These are phyloP conservation scores for Aspergillus steynii DNA, from an alignment of 495 filamentous ascomycete genomes.

Conservation along the genomic window DNA sequence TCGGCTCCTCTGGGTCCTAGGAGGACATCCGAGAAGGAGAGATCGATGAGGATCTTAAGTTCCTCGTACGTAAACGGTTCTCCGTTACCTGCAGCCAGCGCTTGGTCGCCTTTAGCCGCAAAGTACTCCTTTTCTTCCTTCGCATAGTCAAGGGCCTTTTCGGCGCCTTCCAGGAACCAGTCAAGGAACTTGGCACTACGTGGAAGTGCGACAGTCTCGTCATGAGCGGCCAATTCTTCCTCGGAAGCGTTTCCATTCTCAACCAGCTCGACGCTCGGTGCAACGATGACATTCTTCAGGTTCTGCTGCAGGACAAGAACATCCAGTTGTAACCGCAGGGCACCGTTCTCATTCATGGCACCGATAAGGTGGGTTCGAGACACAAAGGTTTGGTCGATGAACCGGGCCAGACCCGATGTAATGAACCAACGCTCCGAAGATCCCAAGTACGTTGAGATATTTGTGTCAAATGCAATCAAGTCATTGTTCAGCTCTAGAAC, in stretches of 20 bases:
- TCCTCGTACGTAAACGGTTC: slow-evolving; percentile 76
- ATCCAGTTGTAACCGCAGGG: slow-evolving; percentile 80
- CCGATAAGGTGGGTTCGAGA: slow-evolving; percentile 62
- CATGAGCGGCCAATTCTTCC: slow-evolving; percentile 11
- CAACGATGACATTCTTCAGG: slow-evolving; percentile 76
- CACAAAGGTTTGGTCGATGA: slow-evolving; percentile 71
- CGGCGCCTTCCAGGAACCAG: slow-evolving; percentile 75
- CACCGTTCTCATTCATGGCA: slow-evolving; percentile 74
- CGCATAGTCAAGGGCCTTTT: slow-evolving; percentile 64
- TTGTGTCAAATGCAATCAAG: slow-evolving; percentile 81
- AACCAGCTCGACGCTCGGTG: slow-evolving; percentile 20
- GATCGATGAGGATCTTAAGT: slow-evolving; percentile 76
- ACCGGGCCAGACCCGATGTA: slow-evolving; percentile 65
- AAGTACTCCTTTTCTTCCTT: slow-evolving; percentile 54
- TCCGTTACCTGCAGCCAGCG: slow-evolving; percentile 39
- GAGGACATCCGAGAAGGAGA: slow-evolving; percentile 82
- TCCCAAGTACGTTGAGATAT: slow-evolving; percentile 67
- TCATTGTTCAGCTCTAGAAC: slow-evolving; percentile 78
- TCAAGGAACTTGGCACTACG: slow-evolving; percentile 75
- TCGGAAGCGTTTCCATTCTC: slow-evolving; percentile 14
- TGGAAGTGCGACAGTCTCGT: slow-evolving; percentile 63
- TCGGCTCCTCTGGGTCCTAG: slow-evolving; percentile 54
- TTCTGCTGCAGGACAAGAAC: slow-evolving; percentile 94
- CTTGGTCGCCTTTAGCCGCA: slow-evolving; percentile 35
- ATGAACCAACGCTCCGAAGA: slow-evolving; percentile 64